A percentile compares a stretch with the other conserved stretches of the same genome.
Evolutionary conservation across 2,329 filamentous ascomycete species (phyloP).

Genomic region (Colletotrichum theobromicola): DNA sequence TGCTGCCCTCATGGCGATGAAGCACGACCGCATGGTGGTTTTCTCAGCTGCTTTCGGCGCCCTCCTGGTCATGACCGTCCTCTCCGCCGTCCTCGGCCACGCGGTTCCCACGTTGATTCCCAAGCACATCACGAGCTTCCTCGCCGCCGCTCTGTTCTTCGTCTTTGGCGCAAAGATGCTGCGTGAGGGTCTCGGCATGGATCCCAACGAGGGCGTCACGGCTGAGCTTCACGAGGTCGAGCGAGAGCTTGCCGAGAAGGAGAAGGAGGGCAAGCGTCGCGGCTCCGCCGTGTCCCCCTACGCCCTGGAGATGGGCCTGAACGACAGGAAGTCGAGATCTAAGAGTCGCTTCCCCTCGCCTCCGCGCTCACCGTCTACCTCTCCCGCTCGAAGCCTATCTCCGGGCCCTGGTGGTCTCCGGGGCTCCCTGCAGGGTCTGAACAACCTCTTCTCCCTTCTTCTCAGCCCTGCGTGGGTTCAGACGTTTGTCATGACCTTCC

Average conservation of each 20-base stretch:
- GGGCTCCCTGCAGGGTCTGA: conserved; percentile 65
- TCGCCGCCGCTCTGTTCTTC: conserved; percentile 85
- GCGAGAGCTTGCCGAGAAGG: conserved; percentile 90
- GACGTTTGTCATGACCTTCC: conserved; percentile 98
- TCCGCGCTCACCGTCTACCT: conserved; percentile 80
- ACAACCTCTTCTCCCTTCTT: conserved; percentile 86
- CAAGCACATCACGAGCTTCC: conserved; percentile 87
- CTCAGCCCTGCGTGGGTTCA: conserved; percentile 98
- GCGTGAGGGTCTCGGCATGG: conserved; percentile 87
- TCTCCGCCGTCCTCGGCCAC: conserved; percentile 92
- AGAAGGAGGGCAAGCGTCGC: conserved; percentile 73
- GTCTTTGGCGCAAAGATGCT: conserved; percentile 87
- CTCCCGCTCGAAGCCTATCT: conserved; percentile 66
- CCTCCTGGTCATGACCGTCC: conserved; percentile 89
- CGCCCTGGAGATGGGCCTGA: conserved; percentile 79
- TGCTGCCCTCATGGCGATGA: conserved; percentile 98
- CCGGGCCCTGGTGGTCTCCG: conserved; percentile 41
- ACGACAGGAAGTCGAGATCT: conserved; percentile 71
- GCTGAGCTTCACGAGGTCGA: conserved; percentile 99
- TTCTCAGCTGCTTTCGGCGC: conserved; percentile 95
- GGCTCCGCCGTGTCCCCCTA: conserved; percentile 76
- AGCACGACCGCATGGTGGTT: conserved; percentile 89
- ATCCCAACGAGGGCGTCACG: conserved; percentile 86
- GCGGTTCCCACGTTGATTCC: conserved; percentile 89
- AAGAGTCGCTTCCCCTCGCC: conserved; percentile 81